Conservation (phyloP, 805 yeast species). For the Kluyveromyces nonfermentans region DNA sequence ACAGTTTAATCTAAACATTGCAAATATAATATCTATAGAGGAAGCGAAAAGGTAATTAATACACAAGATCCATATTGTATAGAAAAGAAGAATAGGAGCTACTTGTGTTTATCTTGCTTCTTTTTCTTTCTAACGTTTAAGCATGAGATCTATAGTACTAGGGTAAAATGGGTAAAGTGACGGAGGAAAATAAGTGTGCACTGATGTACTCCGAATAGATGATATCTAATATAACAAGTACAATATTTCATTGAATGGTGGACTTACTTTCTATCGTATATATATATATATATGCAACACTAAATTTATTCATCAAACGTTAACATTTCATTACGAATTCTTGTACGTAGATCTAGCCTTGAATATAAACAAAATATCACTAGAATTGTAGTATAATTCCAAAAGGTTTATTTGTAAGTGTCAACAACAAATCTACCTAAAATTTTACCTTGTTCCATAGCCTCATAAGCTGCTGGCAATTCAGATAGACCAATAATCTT, state of each 20-base stretch:
- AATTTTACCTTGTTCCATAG: slow-evolving; percentile 48
- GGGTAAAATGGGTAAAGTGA: too few relatives aligned
- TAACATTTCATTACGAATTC: neutral
- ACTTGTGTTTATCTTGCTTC: too few relatives aligned
- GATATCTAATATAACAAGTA: too few relatives aligned
- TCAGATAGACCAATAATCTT: slow-evolving; percentile 48
- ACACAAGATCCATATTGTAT: neutral
- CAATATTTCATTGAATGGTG: too few relatives aligned
- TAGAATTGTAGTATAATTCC: neutral
- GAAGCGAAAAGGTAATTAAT: slow-evolving; percentile 2
- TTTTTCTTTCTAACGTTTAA: too few relatives aligned
- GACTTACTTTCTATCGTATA: too few relatives aligned
- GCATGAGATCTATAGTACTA: too few relatives aligned
- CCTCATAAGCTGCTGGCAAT: slow-evolving; percentile 41
- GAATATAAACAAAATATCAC: neutral
- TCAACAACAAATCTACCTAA: slow-evolving; percentile 82
- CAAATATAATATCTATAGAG: slow-evolving; percentile 10
- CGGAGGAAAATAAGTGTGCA: too few relatives aligned
- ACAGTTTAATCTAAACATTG: slow-evolving; percentile 17
- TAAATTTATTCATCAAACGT: neutral
- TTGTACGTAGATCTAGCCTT: neutral
- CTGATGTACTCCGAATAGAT: too few relatives aligned
- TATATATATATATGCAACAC: too few relatives aligned
- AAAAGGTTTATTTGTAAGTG: slow-evolving; percentile 40
- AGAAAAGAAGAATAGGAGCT: too few relatives aligned